Base-by-base conservation (phyloP, 1,139 yeast genomes). In the Nadsonia starkeyi-henricii region DNA sequence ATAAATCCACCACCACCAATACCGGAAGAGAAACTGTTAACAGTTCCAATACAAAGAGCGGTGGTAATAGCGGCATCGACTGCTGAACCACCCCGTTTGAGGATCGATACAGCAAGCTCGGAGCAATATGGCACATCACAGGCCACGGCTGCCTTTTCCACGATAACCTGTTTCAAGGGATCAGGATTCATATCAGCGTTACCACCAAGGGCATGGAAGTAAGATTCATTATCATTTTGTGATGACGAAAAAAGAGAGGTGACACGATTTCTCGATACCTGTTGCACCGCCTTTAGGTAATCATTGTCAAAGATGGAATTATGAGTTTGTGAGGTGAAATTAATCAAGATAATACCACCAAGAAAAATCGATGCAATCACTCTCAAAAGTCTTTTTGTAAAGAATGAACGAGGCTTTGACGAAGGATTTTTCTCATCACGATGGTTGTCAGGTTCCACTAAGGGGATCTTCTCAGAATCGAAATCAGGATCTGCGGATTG, bases 41-140 rank as follows among this genome's bases (percentile, higher is more conserved):
- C 67, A 50, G 85, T 73, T 1, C 97, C 97, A 41, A 91, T 78
- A 62, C 98, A 91, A 26, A 91, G 69, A 0, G 95, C 86, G 19
- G 85, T 85, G 0, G 95, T 83, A 1, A 91, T 81, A 0, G 95
- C 86, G 0, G 96, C 95, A 62, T 91, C 97, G 0, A 95, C 96
- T 1, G 96, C 96, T 47, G 82, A 83, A 1, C 91, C 91, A 18
- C 74, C 74, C 44, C 57, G 58, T 39, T 66, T 58, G 20, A 86
- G 64, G 20, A 86, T 78, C 2, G 72, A 66, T 3, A 73, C 72
- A 1, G 93, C 95, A 70, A 85, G 64, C 23, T 73, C 62, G 2
- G 93, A 83, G 61, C 96, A 88, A 5, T 70, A 51, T 15, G 79
- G 81, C 0, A 82, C 77, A 61, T 88, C 96, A 47, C 84, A 73